These are phyloP conservation scores for Colletotrichum karsti DNA, from an alignment of 2,329 filamentous ascomycete genomes.

Conservation along the genomic window DNA sequence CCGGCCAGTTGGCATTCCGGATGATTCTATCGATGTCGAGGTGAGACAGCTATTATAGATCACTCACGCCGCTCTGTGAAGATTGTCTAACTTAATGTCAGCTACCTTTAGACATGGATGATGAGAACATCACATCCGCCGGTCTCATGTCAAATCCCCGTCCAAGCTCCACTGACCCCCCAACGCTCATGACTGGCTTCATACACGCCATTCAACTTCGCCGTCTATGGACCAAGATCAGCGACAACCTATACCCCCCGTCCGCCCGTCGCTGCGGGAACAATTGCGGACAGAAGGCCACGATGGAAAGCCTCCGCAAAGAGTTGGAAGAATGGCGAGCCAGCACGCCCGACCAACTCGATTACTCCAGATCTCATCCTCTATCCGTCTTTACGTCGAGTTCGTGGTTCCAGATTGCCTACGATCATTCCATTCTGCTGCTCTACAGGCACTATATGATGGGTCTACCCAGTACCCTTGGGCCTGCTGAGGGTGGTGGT, in stretches of 20 bases:
- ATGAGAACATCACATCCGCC: conserved; percentile 34
- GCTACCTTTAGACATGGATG: conserved; percentile 40
- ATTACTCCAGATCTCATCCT: conserved; percentile 18
- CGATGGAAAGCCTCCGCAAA: neutral
- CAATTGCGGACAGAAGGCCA: neutral
- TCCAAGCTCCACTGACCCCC: conserved; percentile 13
- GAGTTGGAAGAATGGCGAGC: conserved; percentile 33
- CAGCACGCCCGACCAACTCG: conserved; percentile 34
- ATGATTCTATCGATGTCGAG: conserved; percentile 39
- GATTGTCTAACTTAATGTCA: neutral
- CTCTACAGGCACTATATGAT: conserved; percentile 42
- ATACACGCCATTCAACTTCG: conserved; percentile 40
- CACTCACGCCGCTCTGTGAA: neutral
- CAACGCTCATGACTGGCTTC: conserved; percentile 39
- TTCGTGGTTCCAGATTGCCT: conserved; percentile 48
- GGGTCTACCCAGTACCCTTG: neutral
- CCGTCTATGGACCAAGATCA: conserved; percentile 39
- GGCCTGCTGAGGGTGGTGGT: neutral
- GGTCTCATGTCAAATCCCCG: conserved; percentile 33
- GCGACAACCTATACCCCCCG: conserved; percentile 33
- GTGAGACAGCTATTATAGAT: neutral
- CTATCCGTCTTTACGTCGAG: conserved; percentile 43
- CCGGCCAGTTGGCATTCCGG: conserved; percentile 36
- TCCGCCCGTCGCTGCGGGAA: neutral
- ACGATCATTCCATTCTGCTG: conserved; percentile 47